Conservation (phyloP, 768 basidiomycete species). For the Lentinula lateritia region DNA sequence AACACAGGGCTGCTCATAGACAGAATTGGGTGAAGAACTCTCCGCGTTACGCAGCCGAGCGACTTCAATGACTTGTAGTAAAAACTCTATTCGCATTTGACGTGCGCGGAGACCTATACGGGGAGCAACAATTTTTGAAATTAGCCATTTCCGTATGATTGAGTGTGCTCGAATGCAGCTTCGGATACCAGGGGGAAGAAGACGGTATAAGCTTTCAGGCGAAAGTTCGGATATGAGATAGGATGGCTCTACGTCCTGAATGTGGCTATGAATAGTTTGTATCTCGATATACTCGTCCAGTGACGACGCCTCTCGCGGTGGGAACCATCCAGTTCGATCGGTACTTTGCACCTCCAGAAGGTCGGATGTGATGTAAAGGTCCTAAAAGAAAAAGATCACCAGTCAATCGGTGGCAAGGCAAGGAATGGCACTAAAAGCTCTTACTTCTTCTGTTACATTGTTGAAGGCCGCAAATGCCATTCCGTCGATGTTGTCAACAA, state of each 20-base stretch:
- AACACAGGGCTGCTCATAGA: slow-evolving; percentile 56
- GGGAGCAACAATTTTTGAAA: slow-evolving; percentile 62
- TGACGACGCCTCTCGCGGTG: slow-evolving; percentile 44
- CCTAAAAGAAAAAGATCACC: slow-evolving; percentile 33
- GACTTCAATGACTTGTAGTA: slow-evolving; percentile 70
- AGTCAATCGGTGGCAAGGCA: slow-evolving; percentile 1
- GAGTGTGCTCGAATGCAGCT: slow-evolving; percentile 73
- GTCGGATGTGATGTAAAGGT: slow-evolving; percentile 73
- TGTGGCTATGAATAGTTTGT: slow-evolving; percentile 70
- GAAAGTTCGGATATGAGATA: slow-evolving; percentile 63
- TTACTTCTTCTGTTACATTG: slow-evolving; percentile 74
- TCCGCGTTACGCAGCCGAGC: slow-evolving; percentile 58
- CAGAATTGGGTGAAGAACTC: slow-evolving; percentile 25
- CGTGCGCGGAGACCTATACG: slow-evolving; percentile 58
- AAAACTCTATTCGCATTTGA: slow-evolving; percentile 67
- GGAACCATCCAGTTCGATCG: slow-evolving; percentile 80
- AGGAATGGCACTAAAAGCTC: slow-evolving; percentile 7
- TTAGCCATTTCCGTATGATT: slow-evolving; percentile 75
- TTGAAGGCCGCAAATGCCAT: slow-evolving; percentile 73
- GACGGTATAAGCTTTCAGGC: slow-evolving; percentile 66
- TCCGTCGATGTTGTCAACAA: slow-evolving; percentile 74
- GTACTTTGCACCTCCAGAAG: slow-evolving; percentile 75
- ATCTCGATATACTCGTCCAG: slow-evolving; percentile 67
- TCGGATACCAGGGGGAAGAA: slow-evolving; percentile 70
- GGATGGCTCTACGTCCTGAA: slow-evolving; percentile 71